phyloP scores from a whole-genome alignment of 176 grass and related monocot genomes.

The Ananas comosus region DNA sequence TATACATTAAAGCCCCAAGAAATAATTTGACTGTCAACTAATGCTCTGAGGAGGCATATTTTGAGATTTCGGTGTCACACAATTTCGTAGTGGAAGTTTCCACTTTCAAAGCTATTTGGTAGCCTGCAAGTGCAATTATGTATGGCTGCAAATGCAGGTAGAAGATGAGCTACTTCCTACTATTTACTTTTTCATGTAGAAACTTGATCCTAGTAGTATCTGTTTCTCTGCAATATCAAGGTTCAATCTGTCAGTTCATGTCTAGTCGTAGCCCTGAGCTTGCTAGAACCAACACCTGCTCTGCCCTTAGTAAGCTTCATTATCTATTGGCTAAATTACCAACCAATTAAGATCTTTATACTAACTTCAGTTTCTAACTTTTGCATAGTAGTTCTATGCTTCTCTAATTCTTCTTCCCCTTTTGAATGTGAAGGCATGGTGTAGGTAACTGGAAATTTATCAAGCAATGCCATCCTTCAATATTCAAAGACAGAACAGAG shows the following conservation, averaged over 20 bases:
- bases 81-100: background rate
- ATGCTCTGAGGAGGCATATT: background rate
- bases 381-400: background rate
- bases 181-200: background rate
- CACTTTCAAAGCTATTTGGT: background rate
- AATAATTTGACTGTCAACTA: background rate
- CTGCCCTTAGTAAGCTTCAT: background rate
- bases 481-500: slow-evolving; percentile 15
- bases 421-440: background rate
- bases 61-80: background rate
- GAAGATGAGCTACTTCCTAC: background rate
- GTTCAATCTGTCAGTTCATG: background rate
- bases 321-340: background rate
- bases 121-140: background rate
- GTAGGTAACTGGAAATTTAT: background rate
- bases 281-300: background rate
- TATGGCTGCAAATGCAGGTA: background rate
- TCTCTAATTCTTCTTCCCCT: background rate
- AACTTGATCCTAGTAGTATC: background rate
- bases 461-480: background rate
- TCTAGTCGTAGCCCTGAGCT: background rate
- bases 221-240: background rate
- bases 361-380: background rate
- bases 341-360: slow-evolving; percentile 1
- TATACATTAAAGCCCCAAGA: too few relatives aligned